These are phyloP conservation scores for Ophiostoma himal-ulmi DNA, from an alignment of 2,329 filamentous ascomycete genomes.

Conservation along the genomic window DNA sequence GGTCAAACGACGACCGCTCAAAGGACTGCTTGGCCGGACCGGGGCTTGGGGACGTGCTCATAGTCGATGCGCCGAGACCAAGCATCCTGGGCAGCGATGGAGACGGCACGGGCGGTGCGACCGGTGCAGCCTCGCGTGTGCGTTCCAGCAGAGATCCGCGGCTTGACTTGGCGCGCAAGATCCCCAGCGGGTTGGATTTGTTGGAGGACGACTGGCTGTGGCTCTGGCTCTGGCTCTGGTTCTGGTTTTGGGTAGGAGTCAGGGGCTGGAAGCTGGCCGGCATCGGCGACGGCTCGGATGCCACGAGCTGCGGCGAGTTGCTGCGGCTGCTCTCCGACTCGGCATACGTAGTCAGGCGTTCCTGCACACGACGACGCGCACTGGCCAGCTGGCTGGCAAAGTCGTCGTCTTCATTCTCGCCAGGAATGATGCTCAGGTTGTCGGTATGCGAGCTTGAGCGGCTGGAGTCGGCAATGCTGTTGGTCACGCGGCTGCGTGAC, in stretches of 20 bases:
- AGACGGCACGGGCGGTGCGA: background rate
- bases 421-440: slow-evolving; percentile 31
- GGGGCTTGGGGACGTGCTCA: slow-evolving; percentile 39
- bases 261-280: background rate
- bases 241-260: background rate
- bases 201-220: background rate
- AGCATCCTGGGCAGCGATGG: slow-evolving; percentile 45
- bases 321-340: slow-evolving; percentile 52
- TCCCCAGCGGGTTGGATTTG: slow-evolving; percentile 9
- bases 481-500: slow-evolving; percentile 46
- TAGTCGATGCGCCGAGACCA: slow-evolving; percentile 45
- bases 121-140: slow-evolving; percentile 30
- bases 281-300: slow-evolving; percentile 29
- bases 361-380: slow-evolving; percentile 64
- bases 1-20: slow-evolving; percentile 30
- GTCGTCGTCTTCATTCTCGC: slow-evolving; percentile 52
- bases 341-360: slow-evolving; percentile 64
- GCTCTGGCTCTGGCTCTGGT: background rate
- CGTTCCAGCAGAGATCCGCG: slow-evolving; percentile 56
- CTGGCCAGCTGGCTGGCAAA: slow-evolving; percentile 68
- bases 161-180: slow-evolving; percentile 47
- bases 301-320: slow-evolving; percentile 39
- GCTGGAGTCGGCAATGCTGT: slow-evolving; percentile 14
- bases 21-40: slow-evolving; percentile 36
- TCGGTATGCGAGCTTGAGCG: slow-evolving; percentile 33